phyloP scores from a whole-genome alignment of 257 asterid genomes.

The Solanum verrucosum region DNA sequence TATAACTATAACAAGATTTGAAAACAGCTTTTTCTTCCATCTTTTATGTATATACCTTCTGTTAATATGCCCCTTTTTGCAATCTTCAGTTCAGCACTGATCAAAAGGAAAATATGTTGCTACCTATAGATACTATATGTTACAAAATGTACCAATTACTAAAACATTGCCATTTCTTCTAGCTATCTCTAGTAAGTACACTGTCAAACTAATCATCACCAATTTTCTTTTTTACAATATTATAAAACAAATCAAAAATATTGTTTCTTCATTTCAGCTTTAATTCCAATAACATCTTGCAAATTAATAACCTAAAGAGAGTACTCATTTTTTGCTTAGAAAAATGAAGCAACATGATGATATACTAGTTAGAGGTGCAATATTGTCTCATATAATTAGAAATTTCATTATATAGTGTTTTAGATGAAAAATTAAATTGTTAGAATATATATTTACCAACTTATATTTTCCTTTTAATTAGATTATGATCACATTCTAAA shows the following conservation, averaged over 20 bases:
- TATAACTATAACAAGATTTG: background rate
- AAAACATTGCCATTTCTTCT: background rate
- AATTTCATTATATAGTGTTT: background rate
- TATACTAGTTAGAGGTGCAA: background rate
- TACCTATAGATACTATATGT: background rate
- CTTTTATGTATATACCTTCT: background rate
- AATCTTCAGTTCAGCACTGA: background rate
- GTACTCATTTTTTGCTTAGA: too few species aligned
- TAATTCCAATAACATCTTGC: background rate
- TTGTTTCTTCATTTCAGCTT: background rate
- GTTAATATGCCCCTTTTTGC: background rate
- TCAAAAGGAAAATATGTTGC: background rate
- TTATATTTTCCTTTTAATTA: background rate
- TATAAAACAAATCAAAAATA: background rate
- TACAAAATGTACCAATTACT: background rate
- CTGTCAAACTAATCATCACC: conserved; percentile 1
- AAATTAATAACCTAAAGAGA: background rate
- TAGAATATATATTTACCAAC: background rate
- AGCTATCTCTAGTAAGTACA: background rate
- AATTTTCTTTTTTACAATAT: background rate
- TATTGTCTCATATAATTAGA: background rate
- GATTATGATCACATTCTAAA: background rate
- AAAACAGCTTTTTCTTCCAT: background rate
- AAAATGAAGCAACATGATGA: background rate
- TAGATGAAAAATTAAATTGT: background rate